Conservation (phyloP, 1,139 yeast species). For the Protomyces macrosporus region DNA sequence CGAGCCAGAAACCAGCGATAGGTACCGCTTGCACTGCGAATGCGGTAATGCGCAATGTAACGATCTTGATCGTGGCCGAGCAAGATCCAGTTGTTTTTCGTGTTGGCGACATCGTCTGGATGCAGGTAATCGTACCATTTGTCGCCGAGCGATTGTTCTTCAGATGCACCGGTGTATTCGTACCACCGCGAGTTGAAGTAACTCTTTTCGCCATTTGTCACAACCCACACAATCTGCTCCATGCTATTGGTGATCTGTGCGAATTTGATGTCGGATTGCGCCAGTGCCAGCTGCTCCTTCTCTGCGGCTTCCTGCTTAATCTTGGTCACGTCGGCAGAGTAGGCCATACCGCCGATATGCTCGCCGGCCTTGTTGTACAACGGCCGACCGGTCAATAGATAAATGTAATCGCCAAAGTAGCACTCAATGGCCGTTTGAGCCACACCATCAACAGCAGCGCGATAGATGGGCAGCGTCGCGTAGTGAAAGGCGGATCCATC, state of each 20-base stretch:
- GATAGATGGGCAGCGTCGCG: constrained; percentile 3
- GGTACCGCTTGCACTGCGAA: constrained; percentile 5
- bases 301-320: constrained; percentile 7
- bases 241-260: constrained; percentile 15
- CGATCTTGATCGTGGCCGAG: constrained; percentile 13
- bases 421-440: constrained; percentile 4
- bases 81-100: constrained; percentile 21
- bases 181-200: constrained; percentile 23
- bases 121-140: constrained; percentile 18
- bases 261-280: constrained; percentile 14
- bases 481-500: constrained; percentile 3
- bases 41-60: constrained; percentile 10
- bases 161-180: constrained; percentile 16
- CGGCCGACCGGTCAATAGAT: constrained; percentile 18
- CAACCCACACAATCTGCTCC: constrained; percentile 21
- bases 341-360: constrained; percentile 15
- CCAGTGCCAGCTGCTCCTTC: constrained; percentile 16
- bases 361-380: constrained; percentile 9
- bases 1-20: constrained; percentile 25
- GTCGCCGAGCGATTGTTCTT: constrained; percentile 1
- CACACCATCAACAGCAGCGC: constrained; percentile 1
- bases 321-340: constrained; percentile 13
- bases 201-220: neutral
- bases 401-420: constrained; percentile 12
- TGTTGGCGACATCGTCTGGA: constrained; percentile 17